phyloP scores from a whole-genome alignment of 495 filamentous ascomycete species.

The Podospora appendiculata region DNA sequence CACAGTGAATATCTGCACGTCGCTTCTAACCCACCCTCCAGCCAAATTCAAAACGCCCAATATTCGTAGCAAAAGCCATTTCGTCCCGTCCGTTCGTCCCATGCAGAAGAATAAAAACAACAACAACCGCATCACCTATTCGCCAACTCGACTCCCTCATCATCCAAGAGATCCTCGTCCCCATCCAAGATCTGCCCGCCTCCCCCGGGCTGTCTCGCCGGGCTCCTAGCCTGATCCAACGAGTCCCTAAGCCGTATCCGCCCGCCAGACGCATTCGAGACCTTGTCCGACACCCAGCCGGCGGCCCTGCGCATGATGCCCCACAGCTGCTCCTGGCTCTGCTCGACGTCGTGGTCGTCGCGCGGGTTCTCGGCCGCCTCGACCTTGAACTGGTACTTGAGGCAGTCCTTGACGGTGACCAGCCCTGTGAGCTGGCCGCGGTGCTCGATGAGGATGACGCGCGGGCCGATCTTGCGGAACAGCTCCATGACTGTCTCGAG shows the following conservation, averaged over 20 bases:
- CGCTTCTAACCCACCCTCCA: too few relatives aligned
- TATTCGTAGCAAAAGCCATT: too few relatives aligned
- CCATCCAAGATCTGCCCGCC: conserved; percentile 51
- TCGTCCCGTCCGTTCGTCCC: background rate
- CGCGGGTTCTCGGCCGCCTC: conserved; percentile 79
- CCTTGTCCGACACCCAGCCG: conserved; percentile 45
- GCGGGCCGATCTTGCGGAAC: conserved; percentile 96
- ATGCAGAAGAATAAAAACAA: background rate
- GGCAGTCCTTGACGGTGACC: conserved; percentile 93
- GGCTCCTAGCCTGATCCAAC: conserved; percentile 15
- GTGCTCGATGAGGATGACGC: conserved; percentile 89
- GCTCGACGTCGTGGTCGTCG: conserved; percentile 28
- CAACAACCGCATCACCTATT: conserved; percentile 5
- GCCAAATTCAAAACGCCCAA: too few relatives aligned
- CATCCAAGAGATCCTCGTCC: conserved; percentile 39
- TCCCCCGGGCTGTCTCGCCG: conserved; percentile 4
- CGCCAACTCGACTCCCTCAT: conserved; percentile 58
- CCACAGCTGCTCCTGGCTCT: conserved; percentile 64
- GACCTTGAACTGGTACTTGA: conserved; percentile 96
- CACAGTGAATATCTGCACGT: too few relatives aligned
- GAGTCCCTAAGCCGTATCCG: conserved; percentile 35
- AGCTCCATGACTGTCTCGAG: conserved; percentile 98
- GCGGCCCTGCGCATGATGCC: conserved; percentile 50
- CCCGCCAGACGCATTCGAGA: conserved; percentile 41
- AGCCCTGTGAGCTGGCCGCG: conserved; percentile 74